Percentiles rank a stretch among this genome's conserved stretches.
phyloP scores from a whole-genome alignment of 169 alveolate species.

The Plasmodium relictum region DNA sequence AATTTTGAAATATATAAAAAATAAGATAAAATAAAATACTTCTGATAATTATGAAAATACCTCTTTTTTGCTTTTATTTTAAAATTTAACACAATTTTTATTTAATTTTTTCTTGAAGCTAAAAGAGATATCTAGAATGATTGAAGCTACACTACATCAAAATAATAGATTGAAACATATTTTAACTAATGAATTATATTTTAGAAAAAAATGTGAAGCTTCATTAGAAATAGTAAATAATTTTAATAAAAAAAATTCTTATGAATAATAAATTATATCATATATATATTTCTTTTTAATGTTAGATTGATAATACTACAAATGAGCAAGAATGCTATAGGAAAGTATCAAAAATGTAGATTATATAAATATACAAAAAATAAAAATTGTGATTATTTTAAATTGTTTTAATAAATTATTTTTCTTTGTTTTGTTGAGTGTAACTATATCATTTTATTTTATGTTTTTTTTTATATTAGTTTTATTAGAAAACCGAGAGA shows the following conservation, averaged over 20 bases:
- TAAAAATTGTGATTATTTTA: background rate
- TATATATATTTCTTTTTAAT: background rate
- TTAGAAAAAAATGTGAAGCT: constrained; percentile 67
- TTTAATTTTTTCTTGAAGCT: constrained; percentile 13
- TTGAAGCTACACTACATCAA: constrained; percentile 53
- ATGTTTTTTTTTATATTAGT: constrained; percentile 5
- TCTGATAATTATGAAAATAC: too few relatives aligned
- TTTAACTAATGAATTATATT: constrained; percentile 36
- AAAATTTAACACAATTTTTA: too few relatives aligned
- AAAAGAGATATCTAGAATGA: constrained; percentile 55
- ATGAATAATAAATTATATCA: background rate
- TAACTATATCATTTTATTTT: background rate
- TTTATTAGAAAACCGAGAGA: constrained; percentile 40
- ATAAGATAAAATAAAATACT: too few relatives aligned
- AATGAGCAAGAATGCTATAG: constrained; percentile 60
- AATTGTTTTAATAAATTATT: background rate
- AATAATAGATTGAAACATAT: constrained; percentile 40
- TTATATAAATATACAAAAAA: background rate
- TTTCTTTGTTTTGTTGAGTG: background rate
- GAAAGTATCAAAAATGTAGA: constrained; percentile 65
- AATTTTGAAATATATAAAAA: too few relatives aligned
- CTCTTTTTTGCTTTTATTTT: too few relatives aligned
- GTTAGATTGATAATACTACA: constrained; percentile 29
- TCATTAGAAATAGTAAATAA: constrained; percentile 43
- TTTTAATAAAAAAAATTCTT: background rate